These are phyloP conservation scores for Hypericum perforatum DNA, from an alignment of 345 rosid species.

Conservation along the genomic window DNA sequence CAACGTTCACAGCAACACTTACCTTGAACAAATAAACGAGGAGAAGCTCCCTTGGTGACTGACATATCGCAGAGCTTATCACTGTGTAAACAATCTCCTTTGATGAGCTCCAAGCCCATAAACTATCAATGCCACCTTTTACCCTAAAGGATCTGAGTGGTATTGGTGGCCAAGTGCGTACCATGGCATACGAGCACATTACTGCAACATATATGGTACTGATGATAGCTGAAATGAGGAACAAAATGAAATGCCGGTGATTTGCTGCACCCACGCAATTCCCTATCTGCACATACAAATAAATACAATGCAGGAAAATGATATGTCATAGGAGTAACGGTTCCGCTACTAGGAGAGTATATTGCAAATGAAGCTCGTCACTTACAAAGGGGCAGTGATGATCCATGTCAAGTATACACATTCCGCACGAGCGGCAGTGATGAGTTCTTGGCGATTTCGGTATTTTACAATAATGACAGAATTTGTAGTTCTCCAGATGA, in stretches of 20 bases:
- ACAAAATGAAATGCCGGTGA: constrained; percentile 41
- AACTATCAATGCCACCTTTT: constrained; percentile 11
- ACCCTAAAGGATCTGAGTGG: constrained; percentile 8
- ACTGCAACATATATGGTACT: constrained; percentile 30
- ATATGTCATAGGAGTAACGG: too few species aligned
- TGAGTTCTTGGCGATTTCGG: constrained; percentile 85
- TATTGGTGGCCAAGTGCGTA: constrained; percentile 46
- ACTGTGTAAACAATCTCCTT: constrained; percentile 41
- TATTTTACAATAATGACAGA: constrained; percentile 58
- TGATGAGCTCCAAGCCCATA: constrained; percentile 24
- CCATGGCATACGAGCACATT: constrained; percentile 32
- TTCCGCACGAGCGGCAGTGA: constrained; percentile 90
- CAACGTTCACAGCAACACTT: constrained; percentile 58
- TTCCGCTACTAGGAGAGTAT: too few species aligned
- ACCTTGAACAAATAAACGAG: constrained; percentile 66
- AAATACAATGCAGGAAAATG: too few species aligned
- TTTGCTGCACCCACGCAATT: constrained; percentile 90
- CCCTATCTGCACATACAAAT: constrained; percentile 58
- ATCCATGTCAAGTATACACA: constrained; percentile 89
- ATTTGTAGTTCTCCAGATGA: constrained; percentile 65
- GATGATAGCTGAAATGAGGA: constrained; percentile 58
- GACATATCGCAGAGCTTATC: constrained; percentile 35
- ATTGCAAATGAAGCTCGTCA: background rate
- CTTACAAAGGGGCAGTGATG: constrained; percentile 99
- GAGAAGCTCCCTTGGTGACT: constrained; percentile 59